Evolutionary conservation across 1,139 yeast species (phyloP).

Genomic region (Ashbya aceris): DNA sequence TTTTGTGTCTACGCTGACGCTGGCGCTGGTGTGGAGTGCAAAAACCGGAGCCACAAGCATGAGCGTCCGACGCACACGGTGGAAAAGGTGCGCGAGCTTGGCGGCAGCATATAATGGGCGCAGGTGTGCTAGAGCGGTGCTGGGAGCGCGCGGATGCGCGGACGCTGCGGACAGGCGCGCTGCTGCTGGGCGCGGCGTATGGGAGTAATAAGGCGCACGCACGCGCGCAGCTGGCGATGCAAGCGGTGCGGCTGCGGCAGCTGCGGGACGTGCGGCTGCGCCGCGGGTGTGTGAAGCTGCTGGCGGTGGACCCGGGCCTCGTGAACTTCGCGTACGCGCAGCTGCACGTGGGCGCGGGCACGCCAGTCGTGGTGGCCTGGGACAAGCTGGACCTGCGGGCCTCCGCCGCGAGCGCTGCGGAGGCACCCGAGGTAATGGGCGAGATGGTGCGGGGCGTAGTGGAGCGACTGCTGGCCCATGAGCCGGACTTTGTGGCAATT

Average conservation of each 20-base stretch:
- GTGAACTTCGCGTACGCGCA: conserved; percentile 34
- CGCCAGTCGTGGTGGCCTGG: conserved; percentile 37
- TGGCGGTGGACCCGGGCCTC: conserved; percentile 39
- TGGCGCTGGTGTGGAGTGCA: no score
- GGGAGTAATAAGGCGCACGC: conserved; percentile 15
- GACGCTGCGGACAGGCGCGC: conserved; percentile 16
- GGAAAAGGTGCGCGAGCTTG: no score
- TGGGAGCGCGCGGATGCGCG: conserved; percentile 2
- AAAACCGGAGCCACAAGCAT: no score
- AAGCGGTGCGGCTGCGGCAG: conserved; percentile 9
- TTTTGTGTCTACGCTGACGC: no score
- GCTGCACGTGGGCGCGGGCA: conserved; percentile 18
- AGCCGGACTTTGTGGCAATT: conserved; percentile 37
- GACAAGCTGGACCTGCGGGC: conserved; percentile 27
- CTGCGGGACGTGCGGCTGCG: conserved; percentile 8
- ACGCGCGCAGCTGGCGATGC: conserved; percentile 11
- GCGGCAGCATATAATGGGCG: no score
- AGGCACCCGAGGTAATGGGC: conserved; percentile 17
- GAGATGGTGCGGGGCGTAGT: conserved; percentile 14
- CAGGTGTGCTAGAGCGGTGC: no score
- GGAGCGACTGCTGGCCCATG: conserved; percentile 9
- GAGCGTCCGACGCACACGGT: no score
- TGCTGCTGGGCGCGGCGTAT: conserved; percentile 16
- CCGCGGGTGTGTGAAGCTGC: conserved; percentile 18
- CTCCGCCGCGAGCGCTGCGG: background rate